Evolutionary conservation across 2,329 filamentous ascomycete species (phyloP).

Genomic region (Lasiodiplodia citricola): DNA sequence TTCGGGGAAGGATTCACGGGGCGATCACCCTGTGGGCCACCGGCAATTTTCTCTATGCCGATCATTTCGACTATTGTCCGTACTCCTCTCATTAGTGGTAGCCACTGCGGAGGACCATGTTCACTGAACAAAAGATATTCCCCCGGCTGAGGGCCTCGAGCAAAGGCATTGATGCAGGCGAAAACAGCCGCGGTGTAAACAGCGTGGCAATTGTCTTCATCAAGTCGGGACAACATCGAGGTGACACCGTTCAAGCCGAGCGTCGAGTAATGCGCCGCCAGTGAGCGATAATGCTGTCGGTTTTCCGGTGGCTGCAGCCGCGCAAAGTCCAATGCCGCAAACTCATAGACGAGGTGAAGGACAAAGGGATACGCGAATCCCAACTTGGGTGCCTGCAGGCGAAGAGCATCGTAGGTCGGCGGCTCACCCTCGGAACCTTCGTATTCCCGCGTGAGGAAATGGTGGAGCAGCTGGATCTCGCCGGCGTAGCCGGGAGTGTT

Average conservation of each 20-base stretch:
- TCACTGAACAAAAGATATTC: conserved; percentile 10
- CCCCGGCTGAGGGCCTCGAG: not conserved
- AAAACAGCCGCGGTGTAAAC: not conserved
- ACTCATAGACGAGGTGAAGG: not conserved
- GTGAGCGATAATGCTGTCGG: not conserved
- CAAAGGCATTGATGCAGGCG: conserved; percentile 6
- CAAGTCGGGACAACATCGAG: not conserved
- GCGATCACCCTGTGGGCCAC: not conserved
- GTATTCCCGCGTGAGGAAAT: conserved; percentile 4
- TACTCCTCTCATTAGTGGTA: not conserved
- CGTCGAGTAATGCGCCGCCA: not conserved
- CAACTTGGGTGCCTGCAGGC: not conserved
- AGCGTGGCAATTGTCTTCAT: not conserved
- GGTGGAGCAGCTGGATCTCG: not conserved
- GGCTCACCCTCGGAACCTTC: not conserved
- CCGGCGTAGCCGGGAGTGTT: not conserved
- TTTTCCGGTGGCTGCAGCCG: not conserved
- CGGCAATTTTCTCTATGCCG: not conserved
- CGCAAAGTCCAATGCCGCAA: conserved; percentile 1
- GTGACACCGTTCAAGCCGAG: not conserved
- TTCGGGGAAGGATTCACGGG: not conserved
- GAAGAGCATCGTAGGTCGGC: not conserved
- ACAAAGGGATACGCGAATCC: conserved; percentile 1
- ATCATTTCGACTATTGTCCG: not conserved
- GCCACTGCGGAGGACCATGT: not conserved